Evolutionary conservation across 139 green algal species (phyloP).

Genomic region (Coccomyxa sp.): DNA sequence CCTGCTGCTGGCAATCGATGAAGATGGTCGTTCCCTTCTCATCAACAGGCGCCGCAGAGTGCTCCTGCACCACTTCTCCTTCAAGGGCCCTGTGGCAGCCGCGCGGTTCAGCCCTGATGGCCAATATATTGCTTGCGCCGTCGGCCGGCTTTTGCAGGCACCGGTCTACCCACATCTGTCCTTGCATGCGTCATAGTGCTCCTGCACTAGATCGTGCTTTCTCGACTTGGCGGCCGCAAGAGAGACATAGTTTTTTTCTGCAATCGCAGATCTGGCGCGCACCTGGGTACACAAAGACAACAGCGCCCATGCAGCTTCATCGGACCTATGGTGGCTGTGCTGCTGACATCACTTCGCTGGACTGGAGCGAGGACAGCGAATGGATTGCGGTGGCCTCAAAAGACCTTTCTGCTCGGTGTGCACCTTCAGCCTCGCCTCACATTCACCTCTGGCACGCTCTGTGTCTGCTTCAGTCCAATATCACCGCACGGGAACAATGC

Average conservation of each 20-base stretch:
- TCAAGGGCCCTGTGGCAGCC: slow-evolving; percentile 74
- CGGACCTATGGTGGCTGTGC: slow-evolving; percentile 82
- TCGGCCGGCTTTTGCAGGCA: slow-evolving; percentile 82
- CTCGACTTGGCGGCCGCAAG: neutral
- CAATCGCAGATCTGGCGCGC: slow-evolving; percentile 79
- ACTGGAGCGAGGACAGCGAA: slow-evolving; percentile 72
- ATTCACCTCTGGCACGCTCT: too few species aligned
- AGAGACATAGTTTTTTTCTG: neutral
- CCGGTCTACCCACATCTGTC: neutral
- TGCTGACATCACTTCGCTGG: slow-evolving; percentile 78
- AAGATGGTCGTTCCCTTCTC: slow-evolving; percentile 72
- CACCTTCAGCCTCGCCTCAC: too few species aligned
- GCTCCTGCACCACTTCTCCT: slow-evolving; percentile 91
- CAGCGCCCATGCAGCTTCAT: slow-evolving; percentile 87
- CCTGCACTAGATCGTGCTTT: too few species aligned
- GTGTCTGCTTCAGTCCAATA: too few species aligned
- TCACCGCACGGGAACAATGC: too few species aligned
- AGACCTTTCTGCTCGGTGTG: slow-evolving; percentile 62
- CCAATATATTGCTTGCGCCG: slow-evolving; percentile 73
- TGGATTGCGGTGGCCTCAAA: slow-evolving; percentile 81
- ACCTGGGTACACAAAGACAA: slow-evolving; percentile 72
- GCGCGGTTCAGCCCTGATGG: slow-evolving; percentile 89
- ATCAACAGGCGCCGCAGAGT: slow-evolving; percentile 65
- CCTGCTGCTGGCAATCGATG: slow-evolving; percentile 85
- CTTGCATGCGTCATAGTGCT: neutral